Percentiles rank a stretch among this genome's conserved stretches.
phyloP scores from a whole-genome alignment of 805 yeast genomes.

The Starmera dryadoides region DNA sequence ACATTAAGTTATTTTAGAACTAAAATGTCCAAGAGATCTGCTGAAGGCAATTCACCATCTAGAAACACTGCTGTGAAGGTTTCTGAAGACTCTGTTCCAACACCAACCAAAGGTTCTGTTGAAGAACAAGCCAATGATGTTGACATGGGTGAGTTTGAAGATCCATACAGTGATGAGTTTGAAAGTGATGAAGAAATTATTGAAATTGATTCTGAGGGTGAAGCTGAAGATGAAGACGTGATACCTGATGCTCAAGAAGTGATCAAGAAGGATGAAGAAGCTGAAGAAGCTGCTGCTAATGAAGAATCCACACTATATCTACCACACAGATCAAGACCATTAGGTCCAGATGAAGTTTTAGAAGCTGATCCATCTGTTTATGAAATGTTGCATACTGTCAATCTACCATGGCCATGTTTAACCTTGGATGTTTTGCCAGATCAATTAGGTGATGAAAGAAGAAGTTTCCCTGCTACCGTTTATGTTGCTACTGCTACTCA shows the following conservation, averaged over 20 bases:
- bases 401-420: conserved; percentile 95
- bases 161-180: conserved; percentile 83
- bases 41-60: conserved; percentile 11
- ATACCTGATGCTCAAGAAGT: conserved; percentile 24
- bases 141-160: conserved; percentile 82
- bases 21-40: conserved; percentile 21
- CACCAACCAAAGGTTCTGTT: conserved; percentile 20
- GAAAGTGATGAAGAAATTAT: conserved; percentile 89
- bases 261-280: conserved; percentile 28
- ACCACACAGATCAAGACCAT: conserved; percentile 83
- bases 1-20: background rate
- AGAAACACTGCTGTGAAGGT: conserved; percentile 20
- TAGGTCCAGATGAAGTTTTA: conserved; percentile 92
- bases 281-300: conserved; percentile 27
- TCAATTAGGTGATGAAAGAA: conserved; percentile 77
- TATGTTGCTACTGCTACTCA: conserved; percentile 91
- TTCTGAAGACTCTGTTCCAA: conserved; percentile 11
- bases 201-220: conserved; percentile 63
- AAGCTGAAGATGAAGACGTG: conserved; percentile 30
- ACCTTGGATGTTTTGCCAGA: conserved; percentile 89
- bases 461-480: conserved; percentile 81
- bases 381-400: conserved; percentile 92
- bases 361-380: conserved; percentile 96
- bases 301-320: conserved; percentile 54
- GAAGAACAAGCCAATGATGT: conserved; percentile 31